phyloP scores from a whole-genome alignment of 148 eudicot species.

The Chenopodium album region DNA sequence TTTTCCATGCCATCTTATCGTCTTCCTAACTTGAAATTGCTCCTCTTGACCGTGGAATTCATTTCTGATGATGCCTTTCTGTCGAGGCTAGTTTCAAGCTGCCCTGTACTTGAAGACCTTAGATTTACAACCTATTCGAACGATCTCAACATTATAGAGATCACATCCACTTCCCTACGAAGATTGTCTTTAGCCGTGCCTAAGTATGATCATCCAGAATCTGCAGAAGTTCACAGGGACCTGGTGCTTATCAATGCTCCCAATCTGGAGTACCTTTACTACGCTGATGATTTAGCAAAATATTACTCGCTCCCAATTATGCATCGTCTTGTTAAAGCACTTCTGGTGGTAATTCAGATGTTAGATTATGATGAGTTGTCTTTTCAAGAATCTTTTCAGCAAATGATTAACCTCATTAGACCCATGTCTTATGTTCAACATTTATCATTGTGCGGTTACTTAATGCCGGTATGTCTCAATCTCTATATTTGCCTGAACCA shows the following conservation, averaged over 20 bases:
- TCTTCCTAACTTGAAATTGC: constrained; percentile 18
- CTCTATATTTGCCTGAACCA: neutral
- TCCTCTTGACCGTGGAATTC: neutral
- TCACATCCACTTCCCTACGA: constrained; percentile 2
- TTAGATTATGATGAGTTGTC: neutral
- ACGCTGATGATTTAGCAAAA: neutral
- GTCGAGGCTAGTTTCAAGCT: neutral
- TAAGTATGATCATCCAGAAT: too few species aligned
- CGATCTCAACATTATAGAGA: neutral
- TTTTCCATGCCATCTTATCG: neutral
- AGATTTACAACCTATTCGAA: neutral
- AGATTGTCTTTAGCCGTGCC: neutral
- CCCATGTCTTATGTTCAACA: constrained; percentile 21
- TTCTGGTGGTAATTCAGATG: neutral
- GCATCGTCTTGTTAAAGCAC: constrained; percentile 12
- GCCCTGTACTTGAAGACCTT: constrained; percentile 29
- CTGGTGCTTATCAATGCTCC: constrained; percentile 23
- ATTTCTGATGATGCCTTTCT: constrained; percentile 9
- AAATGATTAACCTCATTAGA: constrained; percentile 5
- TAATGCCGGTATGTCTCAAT: too few species aligned
- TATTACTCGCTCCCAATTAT: neutral
- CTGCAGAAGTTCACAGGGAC: too few species aligned
- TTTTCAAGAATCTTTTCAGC: neutral
- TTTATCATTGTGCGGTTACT: neutral
- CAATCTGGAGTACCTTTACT: constrained; percentile 9